phyloP scores from a whole-genome alignment of 2,329 filamentous ascomycete species.

The Aspergillus flavus region DNA sequence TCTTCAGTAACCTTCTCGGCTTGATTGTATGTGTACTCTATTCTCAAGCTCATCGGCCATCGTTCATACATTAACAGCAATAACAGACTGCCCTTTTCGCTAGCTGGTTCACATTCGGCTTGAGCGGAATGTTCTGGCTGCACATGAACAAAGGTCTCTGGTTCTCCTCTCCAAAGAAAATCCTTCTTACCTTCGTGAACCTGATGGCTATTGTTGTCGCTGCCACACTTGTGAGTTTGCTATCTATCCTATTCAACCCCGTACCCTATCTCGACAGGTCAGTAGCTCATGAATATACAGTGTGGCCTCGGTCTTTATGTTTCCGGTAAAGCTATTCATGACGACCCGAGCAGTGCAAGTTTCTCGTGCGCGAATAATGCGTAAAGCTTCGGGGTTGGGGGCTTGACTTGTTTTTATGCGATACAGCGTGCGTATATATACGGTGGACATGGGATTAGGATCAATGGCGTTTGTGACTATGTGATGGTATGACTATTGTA shows the following conservation, averaged over 20 bases:
- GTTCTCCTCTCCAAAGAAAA: constrained; percentile 35
- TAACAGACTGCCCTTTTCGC: constrained; percentile 60
- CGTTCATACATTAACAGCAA: not conserved
- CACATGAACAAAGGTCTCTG: constrained; percentile 38
- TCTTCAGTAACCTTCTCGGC: constrained; percentile 68
- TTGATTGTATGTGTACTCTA: constrained; percentile 50
- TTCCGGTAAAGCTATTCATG: constrained; percentile 38
- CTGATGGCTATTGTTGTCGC: constrained; percentile 27
- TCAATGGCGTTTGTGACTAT: not conserved
- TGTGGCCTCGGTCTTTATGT: constrained; percentile 40
- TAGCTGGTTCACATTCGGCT: constrained; percentile 64
- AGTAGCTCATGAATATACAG: constrained; percentile 12
- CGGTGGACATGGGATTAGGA: not conserved
- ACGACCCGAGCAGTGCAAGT: constrained; percentile 32
- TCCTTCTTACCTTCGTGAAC: constrained; percentile 31
- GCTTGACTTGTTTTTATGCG: not conserved
- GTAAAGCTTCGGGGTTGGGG: constrained; percentile 2
- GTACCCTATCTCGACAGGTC: not conserved
- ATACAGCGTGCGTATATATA: constrained; percentile 1
- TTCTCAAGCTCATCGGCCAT: not conserved
- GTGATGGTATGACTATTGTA: not conserved
- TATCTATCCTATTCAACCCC: not conserved
- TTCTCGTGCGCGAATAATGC: constrained; percentile 38
- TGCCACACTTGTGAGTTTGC: constrained; percentile 24
- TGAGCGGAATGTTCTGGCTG: constrained; percentile 43